A percentile compares a stretch with the other conserved stretches of the same genome.
Evolutionary conservation across 352 stramenopile genomes (phyloP).

Genomic region (Globisporangium cystogenes): DNA sequence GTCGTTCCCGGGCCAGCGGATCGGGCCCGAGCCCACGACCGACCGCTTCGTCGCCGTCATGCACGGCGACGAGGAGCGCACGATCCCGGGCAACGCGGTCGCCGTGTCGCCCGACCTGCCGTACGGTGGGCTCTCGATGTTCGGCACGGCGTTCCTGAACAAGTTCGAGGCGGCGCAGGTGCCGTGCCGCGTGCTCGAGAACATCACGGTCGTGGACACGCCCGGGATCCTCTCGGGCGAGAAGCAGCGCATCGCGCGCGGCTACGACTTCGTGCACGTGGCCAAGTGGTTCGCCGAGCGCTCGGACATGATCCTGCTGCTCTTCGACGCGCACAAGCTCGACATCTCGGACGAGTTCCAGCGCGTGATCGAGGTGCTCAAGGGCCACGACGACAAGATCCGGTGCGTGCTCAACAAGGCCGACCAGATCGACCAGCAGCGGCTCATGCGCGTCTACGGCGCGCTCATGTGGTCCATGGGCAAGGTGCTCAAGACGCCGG

Average conservation of each 20-base stretch:
- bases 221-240: constrained; percentile 98
- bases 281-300: constrained; percentile 94
- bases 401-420: constrained; percentile 99
- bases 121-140: constrained; percentile 92
- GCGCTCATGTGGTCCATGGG: constrained; percentile 98
- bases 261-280: constrained; percentile 96
- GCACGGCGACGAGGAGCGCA: constrained; percentile 95
- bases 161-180: constrained; percentile 97
- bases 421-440: constrained; percentile 97
- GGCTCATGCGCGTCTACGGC: constrained; percentile 95
- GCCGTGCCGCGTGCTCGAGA: constrained; percentile 90
- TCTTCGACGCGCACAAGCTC: constrained; percentile 99
- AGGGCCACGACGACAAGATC: constrained; percentile 98
- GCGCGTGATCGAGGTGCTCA: constrained; percentile 95
- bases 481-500: constrained; percentile 97
- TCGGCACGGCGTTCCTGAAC: constrained; percentile 98
- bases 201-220: constrained; percentile 98
- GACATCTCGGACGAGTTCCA: constrained; percentile 99
- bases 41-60: constrained; percentile 98
- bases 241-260: constrained; percentile 96
- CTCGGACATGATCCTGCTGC: constrained; percentile 96
- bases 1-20: constrained; percentile 95
- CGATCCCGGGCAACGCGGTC: constrained; percentile 96
- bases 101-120: constrained; percentile 93
- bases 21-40: constrained; percentile 97